Conservation (phyloP, 75 land plant species). For the Selaginella moellendorffii region DNA sequence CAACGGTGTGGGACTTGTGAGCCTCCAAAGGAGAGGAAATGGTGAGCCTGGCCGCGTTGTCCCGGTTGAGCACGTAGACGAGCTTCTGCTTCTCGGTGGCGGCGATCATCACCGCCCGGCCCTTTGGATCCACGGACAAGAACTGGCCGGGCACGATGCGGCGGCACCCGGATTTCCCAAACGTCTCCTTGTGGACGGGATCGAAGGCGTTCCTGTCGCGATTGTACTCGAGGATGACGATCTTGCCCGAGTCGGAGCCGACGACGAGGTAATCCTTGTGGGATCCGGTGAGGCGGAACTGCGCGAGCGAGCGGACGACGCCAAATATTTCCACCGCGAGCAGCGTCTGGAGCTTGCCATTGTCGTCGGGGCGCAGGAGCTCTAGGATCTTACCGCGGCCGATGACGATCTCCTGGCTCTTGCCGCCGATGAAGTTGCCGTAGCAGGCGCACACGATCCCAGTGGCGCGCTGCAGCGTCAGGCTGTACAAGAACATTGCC, state of each 20-base stretch:
- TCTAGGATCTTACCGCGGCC: conserved; percentile 82
- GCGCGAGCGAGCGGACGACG: conserved; percentile 69
- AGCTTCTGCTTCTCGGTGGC: conserved; percentile 98
- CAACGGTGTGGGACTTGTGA: conserved; percentile 94
- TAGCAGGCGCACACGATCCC: conserved; percentile 76
- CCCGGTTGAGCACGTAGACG: conserved; percentile 93
- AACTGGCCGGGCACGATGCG: conserved; percentile 96
- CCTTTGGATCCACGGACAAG: conserved; percentile 91
- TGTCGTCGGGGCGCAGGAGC: conserved; percentile 83
- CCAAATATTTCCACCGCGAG: conserved; percentile 92
- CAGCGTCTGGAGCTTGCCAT: conserved; percentile 85
- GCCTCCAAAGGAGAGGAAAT: conserved; percentile 96
- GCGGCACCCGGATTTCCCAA: conserved; percentile 95
- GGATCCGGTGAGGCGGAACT: conserved; percentile 87
- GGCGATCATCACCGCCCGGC: conserved; percentile 86
- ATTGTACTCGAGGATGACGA: conserved; percentile 92
- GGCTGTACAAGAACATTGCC: conserved; percentile 87
- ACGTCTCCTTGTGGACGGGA: conserved; percentile 90
- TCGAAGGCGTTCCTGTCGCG: conserved; percentile 73
- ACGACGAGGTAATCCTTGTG: conserved; percentile 97
- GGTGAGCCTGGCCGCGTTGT: conserved; percentile 80
- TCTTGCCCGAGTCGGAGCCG: conserved; percentile 93
- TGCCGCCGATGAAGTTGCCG: conserved; percentile 91
- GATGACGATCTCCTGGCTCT: conserved; percentile 84
- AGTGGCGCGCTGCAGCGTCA: conserved; percentile 78